Base-by-base conservation (phyloP, 495 filamentous ascomycete species). In the Talaromyces ruber region DNA sequence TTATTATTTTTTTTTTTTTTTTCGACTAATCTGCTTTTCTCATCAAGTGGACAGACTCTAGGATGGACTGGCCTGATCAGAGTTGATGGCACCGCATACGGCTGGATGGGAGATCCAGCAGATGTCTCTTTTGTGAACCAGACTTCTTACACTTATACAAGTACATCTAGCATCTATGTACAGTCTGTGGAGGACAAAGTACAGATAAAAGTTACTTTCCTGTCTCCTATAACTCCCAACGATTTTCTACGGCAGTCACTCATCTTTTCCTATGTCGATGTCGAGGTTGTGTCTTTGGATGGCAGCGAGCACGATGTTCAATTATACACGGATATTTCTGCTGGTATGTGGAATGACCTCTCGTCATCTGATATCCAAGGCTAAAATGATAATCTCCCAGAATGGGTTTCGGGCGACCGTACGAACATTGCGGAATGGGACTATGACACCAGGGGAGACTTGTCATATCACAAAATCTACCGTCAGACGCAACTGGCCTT, bases 291-390 rank as follows among this genome's bases (percentile, higher is more conserved):
- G 56, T 83, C 82, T 6, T 65, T 77, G 25, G 83, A 86, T 70
- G 84, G 81, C 25, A 59, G 67, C 26, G 14, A 72, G 0, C 82
- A 86, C 67, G 70, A 84, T 65, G 81, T 86, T 32, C 78, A 85
- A 61, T 58, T 86, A 12, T 86, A 86, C 65, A 70, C 83, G 3
- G 83, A 86, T 65, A 83, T 86, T 60, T 84, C 83, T 43, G 84
- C 82, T 8, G 83, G 83, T 84, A 67, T 64, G 79, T 60, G 8
- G 4, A 69, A 8, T 53, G 29, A 55, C 9, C 14, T 30, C 52
- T 28, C 9, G 6, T 30, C 37, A 16, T n/a, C 11, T 29, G 1
- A 54, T 54, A 54, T 25, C 24, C 18, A 62, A 51, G 70, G 69
- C 54, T 72, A 56, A 58, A 25, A 16, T n/a, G 14, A 39, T 16